Conservation (phyloP, 2,329 filamentous ascomycete species). For the Xylariomycetidae sp. region DNA sequence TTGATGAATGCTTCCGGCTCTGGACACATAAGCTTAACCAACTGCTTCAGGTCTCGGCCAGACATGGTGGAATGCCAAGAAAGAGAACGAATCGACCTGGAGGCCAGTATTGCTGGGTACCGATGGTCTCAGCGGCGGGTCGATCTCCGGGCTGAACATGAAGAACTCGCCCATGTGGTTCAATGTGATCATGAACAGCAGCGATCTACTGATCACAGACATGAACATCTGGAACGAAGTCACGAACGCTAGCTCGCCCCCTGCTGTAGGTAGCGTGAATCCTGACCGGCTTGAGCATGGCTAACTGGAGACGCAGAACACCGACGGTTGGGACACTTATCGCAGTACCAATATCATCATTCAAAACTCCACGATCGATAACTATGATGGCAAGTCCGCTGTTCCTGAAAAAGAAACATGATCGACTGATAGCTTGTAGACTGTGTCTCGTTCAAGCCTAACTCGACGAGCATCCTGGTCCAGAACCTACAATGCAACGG, state of each 20-base stretch:
- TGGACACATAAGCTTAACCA: not conserved
- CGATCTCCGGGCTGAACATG: slow-evolving; percentile 51
- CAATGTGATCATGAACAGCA: slow-evolving; percentile 55
- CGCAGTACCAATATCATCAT: slow-evolving; percentile 55
- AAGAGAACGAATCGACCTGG: slow-evolving; percentile 48
- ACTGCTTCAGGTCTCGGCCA: slow-evolving; percentile 41
- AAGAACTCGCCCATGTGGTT: slow-evolving; percentile 54
- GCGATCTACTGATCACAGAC: slow-evolving; percentile 53
- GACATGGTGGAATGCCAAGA: slow-evolving; percentile 59
- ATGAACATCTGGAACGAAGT: slow-evolving; percentile 44
- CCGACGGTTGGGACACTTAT: slow-evolving; percentile 57
- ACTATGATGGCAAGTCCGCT: slow-evolving; percentile 56
- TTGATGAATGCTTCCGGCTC: slow-evolving; percentile 3
- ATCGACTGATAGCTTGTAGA: slow-evolving; percentile 32
- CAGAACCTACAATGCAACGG: slow-evolving; percentile 56
- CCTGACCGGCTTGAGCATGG: slow-evolving; percentile 31
- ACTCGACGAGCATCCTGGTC: slow-evolving; percentile 52
- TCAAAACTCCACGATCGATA: slow-evolving; percentile 57
- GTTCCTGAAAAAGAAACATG: no score
- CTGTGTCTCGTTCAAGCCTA: slow-evolving; percentile 60
- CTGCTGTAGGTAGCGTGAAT: slow-evolving; percentile 42
- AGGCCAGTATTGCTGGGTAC: slow-evolving; percentile 56
- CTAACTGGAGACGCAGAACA: slow-evolving; percentile 41
- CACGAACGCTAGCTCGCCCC: slow-evolving; percentile 11
- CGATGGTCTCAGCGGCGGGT: slow-evolving; percentile 50